Percentiles rank a stretch among this genome's conserved stretches.
phyloP scores from a whole-genome alignment of 805 yeast species.

The Nakazawaea siamensis region DNA sequence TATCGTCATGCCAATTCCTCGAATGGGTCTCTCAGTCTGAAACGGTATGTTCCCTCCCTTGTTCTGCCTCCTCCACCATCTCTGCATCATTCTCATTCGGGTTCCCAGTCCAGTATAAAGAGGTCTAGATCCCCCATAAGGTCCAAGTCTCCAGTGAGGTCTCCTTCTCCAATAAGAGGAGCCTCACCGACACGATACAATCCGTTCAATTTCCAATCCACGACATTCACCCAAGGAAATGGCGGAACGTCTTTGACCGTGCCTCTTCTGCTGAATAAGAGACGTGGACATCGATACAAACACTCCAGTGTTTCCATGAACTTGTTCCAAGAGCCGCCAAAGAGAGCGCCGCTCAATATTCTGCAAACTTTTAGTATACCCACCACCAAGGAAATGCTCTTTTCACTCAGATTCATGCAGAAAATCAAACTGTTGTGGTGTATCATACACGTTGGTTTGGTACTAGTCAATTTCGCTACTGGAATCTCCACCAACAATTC shows the following conservation, averaged over 20 bases:
- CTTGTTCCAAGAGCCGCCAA: constrained; percentile 87
- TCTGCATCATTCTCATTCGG: constrained; percentile 3
- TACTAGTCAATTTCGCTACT: constrained; percentile 46
- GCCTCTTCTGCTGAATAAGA: constrained; percentile 45
- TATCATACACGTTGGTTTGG: constrained; percentile 41
- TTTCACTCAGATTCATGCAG: constrained; percentile 53
- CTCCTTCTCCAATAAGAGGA: constrained; percentile 3
- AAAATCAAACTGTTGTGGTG: constrained; percentile 54
- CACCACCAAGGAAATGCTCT: constrained; percentile 49
- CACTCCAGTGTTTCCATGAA: constrained; percentile 96
- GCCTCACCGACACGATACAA: constrained; percentile 18
- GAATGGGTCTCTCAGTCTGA: constrained; percentile 1
- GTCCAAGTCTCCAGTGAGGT: constrained; percentile 16
- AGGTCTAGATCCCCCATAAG: constrained; percentile 18
- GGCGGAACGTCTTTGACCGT: constrained; percentile 12
- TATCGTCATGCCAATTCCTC: constrained; percentile 5
- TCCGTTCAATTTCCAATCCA: constrained; percentile 65
- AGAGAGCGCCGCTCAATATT: constrained; percentile 50
- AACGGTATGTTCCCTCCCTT: constrained; percentile 7
- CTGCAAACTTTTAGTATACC: constrained; percentile 73
- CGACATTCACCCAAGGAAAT: constrained; percentile 22
- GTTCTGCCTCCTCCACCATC: constrained; percentile 8
- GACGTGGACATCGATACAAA: constrained; percentile 93
- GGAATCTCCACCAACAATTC: constrained; percentile 53
- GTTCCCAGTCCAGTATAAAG: constrained; percentile 4